These are phyloP conservation scores for Fusarium chuoi DNA, from an alignment of 2,329 filamentous ascomycete genomes.

Conservation along the genomic window DNA sequence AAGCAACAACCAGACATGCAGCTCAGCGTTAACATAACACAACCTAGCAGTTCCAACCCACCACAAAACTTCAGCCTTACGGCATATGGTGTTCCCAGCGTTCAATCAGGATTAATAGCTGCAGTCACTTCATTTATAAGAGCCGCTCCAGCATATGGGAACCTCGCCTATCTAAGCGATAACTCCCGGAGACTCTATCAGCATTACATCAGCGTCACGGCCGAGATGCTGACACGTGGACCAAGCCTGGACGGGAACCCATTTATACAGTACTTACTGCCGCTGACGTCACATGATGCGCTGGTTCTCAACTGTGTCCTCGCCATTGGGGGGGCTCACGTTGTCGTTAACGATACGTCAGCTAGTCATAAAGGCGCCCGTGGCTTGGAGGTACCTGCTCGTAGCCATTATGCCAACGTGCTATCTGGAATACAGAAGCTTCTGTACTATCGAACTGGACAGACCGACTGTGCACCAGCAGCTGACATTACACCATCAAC, in stretches of 20 bases:
- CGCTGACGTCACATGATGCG: neutral
- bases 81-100: no score
- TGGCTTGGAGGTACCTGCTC: neutral
- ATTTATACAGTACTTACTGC: slow-evolving; percentile 10
- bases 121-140: neutral
- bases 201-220: slow-evolving; percentile 5
- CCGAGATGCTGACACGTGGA: slow-evolving; percentile 2
- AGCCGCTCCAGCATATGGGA: neutral
- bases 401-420: neutral
- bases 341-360: neutral
- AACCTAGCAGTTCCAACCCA: neutral
- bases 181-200: slow-evolving; percentile 8
- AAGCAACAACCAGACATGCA: neutral
- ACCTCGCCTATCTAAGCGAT: slow-evolving; percentile 11
- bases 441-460: neutral
- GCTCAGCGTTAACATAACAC: neutral
- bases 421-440: neutral
- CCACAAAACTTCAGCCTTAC: neutral
- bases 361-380: neutral
- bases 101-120: neutral
- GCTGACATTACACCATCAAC: neutral
- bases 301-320: slow-evolving; percentile 8
- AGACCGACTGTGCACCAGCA: neutral
- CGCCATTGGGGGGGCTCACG: slow-evolving; percentile 2
- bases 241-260: slow-evolving; percentile 4